These are phyloP conservation scores for Neospermospora avenae DNA, from an alignment of 2,329 filamentous ascomycete species.

Conservation along the genomic window DNA sequence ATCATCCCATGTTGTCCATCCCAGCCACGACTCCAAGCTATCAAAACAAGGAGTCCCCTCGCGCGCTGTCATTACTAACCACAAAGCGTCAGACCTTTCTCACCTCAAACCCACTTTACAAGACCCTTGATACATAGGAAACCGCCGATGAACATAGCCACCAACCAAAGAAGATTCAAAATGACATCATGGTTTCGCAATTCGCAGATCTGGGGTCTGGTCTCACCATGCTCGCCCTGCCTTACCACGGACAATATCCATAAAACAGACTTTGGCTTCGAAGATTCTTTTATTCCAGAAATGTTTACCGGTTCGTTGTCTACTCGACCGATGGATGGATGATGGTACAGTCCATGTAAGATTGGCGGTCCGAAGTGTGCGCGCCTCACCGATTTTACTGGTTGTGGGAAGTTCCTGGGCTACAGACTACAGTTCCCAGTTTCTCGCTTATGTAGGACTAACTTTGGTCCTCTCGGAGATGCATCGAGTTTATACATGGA, in stretches of 20 bases:
- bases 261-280: neutral
- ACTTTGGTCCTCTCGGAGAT: too few relatives aligned
- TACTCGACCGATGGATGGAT: neutral
- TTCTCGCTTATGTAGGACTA: too few relatives aligned
- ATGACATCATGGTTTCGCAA: neutral
- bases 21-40: neutral
- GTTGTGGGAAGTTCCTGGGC: too few relatives aligned
- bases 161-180: neutral
- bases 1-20: neutral
- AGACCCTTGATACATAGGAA: neutral
- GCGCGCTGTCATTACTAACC: neutral
- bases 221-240: neutral
- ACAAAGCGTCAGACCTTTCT: neutral
- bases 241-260: neutral
- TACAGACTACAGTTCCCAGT: too few relatives aligned
- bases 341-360: too few relatives aligned
- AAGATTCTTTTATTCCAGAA: neutral
- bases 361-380: too few relatives aligned
- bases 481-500: too few relatives aligned
- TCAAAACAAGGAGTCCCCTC: neutral
- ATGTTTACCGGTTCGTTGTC: too few relatives aligned
- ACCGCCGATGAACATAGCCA: neutral
- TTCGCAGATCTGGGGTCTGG: neutral
- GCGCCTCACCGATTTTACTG: too few relatives aligned
- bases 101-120: neutral